A percentile compares a stretch with the other conserved stretches of the same genome.
phyloP scores from a whole-genome alignment of 345 rosid species.

The Gossypium thurberi region DNA sequence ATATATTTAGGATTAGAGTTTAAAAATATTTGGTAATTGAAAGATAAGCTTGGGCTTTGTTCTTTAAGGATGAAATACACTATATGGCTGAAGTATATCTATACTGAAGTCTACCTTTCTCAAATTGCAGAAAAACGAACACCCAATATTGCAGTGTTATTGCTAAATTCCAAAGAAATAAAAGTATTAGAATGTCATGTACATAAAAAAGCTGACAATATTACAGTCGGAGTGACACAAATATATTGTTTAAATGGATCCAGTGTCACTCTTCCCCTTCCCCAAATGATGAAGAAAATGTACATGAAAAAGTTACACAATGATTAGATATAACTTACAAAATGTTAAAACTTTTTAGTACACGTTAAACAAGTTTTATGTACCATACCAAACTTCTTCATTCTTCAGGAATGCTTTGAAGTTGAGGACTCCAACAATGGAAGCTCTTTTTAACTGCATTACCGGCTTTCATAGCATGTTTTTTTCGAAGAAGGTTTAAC shows the following conservation, averaged over 20 bases:
- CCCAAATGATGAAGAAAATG: too few relatives aligned
- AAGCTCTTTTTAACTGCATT: constrained; percentile 8
- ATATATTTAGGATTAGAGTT: too few relatives aligned
- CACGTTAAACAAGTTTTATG: not conserved
- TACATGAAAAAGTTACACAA: not conserved
- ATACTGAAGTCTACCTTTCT: too few relatives aligned
- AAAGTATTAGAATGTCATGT: not conserved
- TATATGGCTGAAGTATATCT: too few relatives aligned
- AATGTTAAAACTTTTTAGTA: not conserved
- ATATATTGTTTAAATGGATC: too few relatives aligned
- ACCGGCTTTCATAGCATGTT: constrained; percentile 3
- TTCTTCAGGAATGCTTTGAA: constrained; percentile 42
- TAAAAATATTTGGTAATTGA: too few relatives aligned
- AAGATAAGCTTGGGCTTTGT: too few relatives aligned
- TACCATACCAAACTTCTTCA: not conserved
- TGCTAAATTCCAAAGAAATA: not conserved
- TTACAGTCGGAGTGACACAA: too few relatives aligned
- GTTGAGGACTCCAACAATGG: constrained; percentile 31
- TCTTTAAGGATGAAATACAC: too few relatives aligned
- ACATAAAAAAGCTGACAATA: not conserved
- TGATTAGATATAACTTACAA: not conserved
- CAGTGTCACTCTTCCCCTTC: too few relatives aligned
- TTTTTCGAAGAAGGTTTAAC: constrained; percentile 17
- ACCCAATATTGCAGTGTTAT: not conserved
- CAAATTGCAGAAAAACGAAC: not conserved